These are phyloP conservation scores for Oenanthe javanica DNA, from an alignment of 140 eudicot species.

Conservation along the genomic window DNA sequence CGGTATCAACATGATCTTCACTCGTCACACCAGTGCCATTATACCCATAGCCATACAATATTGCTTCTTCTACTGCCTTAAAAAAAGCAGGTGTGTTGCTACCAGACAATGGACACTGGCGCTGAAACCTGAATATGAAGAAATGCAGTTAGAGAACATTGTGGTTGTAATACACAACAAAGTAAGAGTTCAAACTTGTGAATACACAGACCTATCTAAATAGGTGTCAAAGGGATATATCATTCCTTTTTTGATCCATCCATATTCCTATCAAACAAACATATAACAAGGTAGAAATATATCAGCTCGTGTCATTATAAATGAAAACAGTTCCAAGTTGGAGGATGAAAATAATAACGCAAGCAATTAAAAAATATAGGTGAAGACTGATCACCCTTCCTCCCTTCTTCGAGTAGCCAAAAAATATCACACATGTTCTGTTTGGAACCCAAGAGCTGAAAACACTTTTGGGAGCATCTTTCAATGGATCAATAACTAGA, in stretches of 20 bases:
- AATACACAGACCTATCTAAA: slow-evolving; percentile 53
- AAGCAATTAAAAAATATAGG: not conserved
- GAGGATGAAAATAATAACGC: not conserved
- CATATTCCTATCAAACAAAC: slow-evolving; percentile 50
- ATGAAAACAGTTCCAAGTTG: not conserved
- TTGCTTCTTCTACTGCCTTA: slow-evolving; percentile 82
- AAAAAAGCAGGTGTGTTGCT: slow-evolving; percentile 58
- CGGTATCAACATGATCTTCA: slow-evolving; percentile 19
- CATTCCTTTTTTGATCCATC: slow-evolving; percentile 85
- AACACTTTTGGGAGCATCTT: slow-evolving; percentile 69
- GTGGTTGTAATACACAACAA: not conserved
- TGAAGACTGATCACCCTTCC: slow-evolving; percentile 44
- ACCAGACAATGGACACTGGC: slow-evolving; percentile 65
- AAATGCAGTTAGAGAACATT: too few relatives aligned
- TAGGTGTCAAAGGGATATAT: slow-evolving; percentile 71
- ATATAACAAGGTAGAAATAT: not conserved
- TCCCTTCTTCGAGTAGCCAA: slow-evolving; percentile 54
- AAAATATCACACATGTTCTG: slow-evolving; percentile 75
- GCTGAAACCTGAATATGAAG: slow-evolving; percentile 43
- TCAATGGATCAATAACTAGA: slow-evolving; percentile 68
- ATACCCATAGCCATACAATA: slow-evolving; percentile 50
- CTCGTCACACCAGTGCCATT: slow-evolving; percentile 15
- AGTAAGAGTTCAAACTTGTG: not conserved
- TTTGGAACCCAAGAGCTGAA: slow-evolving; percentile 53
- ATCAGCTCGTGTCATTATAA: not conserved